phyloP scores from a whole-genome alignment of 2,329 filamentous ascomycete species.

The Ceratocystis alfenasii region DNA sequence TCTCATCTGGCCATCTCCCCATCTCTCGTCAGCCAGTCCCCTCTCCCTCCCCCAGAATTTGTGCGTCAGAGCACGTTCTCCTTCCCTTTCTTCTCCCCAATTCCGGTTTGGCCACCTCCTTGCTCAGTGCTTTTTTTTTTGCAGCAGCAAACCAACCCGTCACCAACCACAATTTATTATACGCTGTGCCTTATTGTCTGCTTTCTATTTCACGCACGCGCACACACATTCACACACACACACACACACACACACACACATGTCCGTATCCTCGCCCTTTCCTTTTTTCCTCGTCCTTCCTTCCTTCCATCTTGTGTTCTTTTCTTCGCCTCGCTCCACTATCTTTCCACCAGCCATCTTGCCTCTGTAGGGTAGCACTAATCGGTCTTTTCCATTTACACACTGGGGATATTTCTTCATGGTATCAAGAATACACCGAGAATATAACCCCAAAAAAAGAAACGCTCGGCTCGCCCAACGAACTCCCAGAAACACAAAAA shows the following conservation, averaged over 20 bases:
- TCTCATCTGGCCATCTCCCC: background rate
- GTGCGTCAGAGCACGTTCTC: background rate
- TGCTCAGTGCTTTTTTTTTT: background rate
- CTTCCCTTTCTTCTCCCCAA: background rate
- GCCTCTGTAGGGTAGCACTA: background rate
- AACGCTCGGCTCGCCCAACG: conserved; percentile 5
- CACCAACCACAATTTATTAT: background rate
- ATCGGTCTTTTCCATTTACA: background rate
- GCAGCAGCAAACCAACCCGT: background rate
- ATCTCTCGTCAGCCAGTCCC: background rate
- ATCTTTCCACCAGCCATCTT: background rate
- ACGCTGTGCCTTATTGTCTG: background rate
- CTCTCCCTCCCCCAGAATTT: background rate
- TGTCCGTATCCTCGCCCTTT: background rate
- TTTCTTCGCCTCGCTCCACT: background rate
- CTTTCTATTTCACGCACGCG: conserved; percentile 2
- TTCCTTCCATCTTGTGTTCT: background rate
- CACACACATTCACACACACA: background rate
- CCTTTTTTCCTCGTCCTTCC: background rate
- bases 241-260: background rate
- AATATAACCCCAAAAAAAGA: background rate
- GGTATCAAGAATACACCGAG: conserved; percentile 7
- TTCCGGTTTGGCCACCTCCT: background rate
- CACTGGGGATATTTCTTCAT: background rate
- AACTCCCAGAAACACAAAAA: background rate